Evolutionary conservation across 805 yeast genomes (phyloP), one percentile per base, ranked within the genome.

Genomic region (Ogataea chonburiensis): DNA sequence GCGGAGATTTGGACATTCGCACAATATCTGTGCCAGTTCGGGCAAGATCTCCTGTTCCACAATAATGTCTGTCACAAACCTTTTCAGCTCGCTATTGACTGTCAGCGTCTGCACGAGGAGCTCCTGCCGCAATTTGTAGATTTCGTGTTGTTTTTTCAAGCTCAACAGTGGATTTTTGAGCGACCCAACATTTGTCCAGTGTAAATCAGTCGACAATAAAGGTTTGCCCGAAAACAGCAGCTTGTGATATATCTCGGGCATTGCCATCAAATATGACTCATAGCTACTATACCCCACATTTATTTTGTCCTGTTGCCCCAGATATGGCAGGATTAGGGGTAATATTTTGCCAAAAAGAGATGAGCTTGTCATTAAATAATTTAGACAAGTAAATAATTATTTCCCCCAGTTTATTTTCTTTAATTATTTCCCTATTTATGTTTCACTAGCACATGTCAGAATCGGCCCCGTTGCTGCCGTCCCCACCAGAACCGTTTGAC

Each of bases 221-320:
- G 72, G 63, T 5, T 64, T 45, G 31, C 50, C 50, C 11, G 66
- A 53, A 21, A 75, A 56, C 15, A 61, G 47, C 8, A 75, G 44
- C 5, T 45, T 61, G 17, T 40, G 46, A 49, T 73, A 72, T 7
- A 75, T 49, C n/a, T 47, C 42, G 3, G 60, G 55, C 9, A 54
- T 36, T 2, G 63, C 63, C 9, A 61, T 19, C 1, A 42, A 20
- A 19, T 67, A 60, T n/a, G 63, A 44, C 7, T 43, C 43, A 40
- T 56, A 62, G 39, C 51, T 61, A 2, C 65, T 52, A 24, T 45
- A 50, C 3, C 64, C 47, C n/a, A 71, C 41, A 17, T 51, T 50
- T 4, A 61, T 20, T 31, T 66, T 56, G 14, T 58, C 63, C 37
- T 66, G 61, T 42, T 72, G 78, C 5, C 70, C 67, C 11, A 71